Evolutionary conservation across 2,329 filamentous ascomycete species (phyloP), one percentile per base, ranked within the genome.

Genomic region (Ascochyta fabae): DNA sequence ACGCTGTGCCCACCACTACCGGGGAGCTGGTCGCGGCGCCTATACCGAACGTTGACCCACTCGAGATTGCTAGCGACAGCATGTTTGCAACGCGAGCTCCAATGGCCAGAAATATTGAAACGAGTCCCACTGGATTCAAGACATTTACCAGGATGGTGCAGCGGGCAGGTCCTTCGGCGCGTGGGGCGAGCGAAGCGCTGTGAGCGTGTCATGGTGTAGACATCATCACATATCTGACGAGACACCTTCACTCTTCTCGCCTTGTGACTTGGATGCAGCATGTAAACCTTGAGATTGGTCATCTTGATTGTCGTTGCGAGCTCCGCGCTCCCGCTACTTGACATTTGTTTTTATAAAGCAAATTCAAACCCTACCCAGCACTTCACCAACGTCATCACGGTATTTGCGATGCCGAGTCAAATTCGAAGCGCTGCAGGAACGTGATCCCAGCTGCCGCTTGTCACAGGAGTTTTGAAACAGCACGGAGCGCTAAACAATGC

Each of bases 391-490:
- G 44, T 52, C 48, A 57, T 31, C 9, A 44, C 23, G 16, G n/a
- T 6, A 8, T 33, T 36, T 27, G 27, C 24, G 44, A 26, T 36
- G 34, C 12, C 27, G 44, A 39, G 35, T 19, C 13, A 23, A 31
- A 4, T 39, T 38, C 39, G 41, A 46, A 48, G 46, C 39, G 42
- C 61, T 47, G 45, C 57, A 60, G 54, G 51, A 55, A 51, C 34
- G 16, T 15, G 27, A 53, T 55, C 57, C 53, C 48, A 53, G 56
- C 45, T 54, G 64, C 47, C 58, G 60, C 64, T 36, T 54, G 58
- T 59, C 22, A 52, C 31, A 51, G 48, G 40, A 48, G 54, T 62
- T 65, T 66, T 68, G 66, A 68, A 67, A 68, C 64, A 60, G 16
- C 38, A 54, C 24, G 35, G 39, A 53, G 63, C 61, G 61, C 63